phyloP scores from a whole-genome alignment of 495 filamentous ascomycete genomes.

The Tuber calosporum region DNA sequence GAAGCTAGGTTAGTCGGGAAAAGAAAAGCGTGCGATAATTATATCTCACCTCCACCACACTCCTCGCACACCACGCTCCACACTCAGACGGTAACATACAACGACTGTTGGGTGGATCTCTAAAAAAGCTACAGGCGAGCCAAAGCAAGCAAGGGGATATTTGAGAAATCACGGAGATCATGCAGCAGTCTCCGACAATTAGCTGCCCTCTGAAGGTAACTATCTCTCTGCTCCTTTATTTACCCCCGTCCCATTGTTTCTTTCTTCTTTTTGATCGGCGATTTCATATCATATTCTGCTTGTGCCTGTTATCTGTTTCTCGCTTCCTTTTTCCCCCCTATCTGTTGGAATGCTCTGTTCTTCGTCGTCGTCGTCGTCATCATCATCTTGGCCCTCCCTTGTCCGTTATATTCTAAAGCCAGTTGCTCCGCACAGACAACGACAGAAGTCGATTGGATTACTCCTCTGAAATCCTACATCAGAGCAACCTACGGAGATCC shows the following conservation, averaged over 20 bases:
- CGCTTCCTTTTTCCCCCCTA: neutral
- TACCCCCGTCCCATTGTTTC: neutral
- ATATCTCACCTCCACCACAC: conserved; percentile 27
- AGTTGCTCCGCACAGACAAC: conserved; percentile 58
- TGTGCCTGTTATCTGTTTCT: conserved; percentile 10
- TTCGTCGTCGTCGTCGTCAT: neutral
- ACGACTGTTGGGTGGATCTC: conserved; percentile 26
- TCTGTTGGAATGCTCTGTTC: neutral
- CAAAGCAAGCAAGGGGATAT: conserved; percentile 26
- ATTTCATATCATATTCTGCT: conserved; percentile 6
- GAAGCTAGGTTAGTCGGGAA: conserved; percentile 26
- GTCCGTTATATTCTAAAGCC: conserved; percentile 14
- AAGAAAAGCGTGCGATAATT: conserved; percentile 32
- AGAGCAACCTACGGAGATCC: conserved; percentile 90
- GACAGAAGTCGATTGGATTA: conserved; percentile 97
- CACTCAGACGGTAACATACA: conserved; percentile 11
- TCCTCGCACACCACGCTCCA: conserved; percentile 10
- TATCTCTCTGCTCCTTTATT: conserved; percentile 12
- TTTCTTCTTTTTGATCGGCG: neutral
- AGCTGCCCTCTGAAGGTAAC: conserved; percentile 43
- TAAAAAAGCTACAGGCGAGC: conserved; percentile 23
- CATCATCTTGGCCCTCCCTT: neutral
- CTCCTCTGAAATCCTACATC: conserved; percentile 88
- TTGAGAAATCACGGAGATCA: conserved; percentile 37
- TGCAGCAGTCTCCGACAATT: conserved; percentile 43